Percentiles rank a stretch among this genome's conserved stretches.
These are phyloP conservation scores for Talaromyces nanjingensis DNA, from an alignment of 495 filamentous ascomycete genomes.

Conservation along the genomic window DNA sequence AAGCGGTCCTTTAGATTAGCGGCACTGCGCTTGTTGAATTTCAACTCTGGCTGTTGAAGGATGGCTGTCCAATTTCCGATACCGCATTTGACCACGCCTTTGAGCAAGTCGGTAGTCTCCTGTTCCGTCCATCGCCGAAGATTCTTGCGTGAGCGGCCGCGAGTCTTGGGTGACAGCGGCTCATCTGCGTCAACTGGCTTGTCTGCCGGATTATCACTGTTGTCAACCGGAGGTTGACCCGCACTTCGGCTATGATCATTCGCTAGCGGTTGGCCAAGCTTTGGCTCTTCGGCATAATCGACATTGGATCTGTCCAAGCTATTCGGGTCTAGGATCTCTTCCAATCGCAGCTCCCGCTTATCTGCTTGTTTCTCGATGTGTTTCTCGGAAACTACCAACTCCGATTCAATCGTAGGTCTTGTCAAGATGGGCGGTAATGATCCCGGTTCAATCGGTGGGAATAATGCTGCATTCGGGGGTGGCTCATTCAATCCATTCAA, in stretches of 20 bases:
- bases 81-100: conserved; percentile 73
- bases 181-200: conserved; percentile 17
- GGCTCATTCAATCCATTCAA: conserved; percentile 71
- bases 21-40: conserved; percentile 67
- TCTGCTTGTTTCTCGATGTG: conserved; percentile 25
- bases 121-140: conserved; percentile 71
- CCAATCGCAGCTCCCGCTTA: conserved; percentile 29
- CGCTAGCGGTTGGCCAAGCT: neutral
- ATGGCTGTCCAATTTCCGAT: conserved; percentile 87
- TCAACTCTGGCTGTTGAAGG: conserved; percentile 62
- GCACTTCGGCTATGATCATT: neutral
- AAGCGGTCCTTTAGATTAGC: conserved; percentile 85
- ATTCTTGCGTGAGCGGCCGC: conserved; percentile 40
- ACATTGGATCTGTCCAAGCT: conserved; percentile 14
- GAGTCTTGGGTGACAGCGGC: conserved; percentile 33
- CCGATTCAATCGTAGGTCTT: conserved; percentile 25
- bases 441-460: conserved; percentile 61
- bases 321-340: conserved; percentile 30
- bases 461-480: conserved; percentile 63
- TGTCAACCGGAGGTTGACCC: neutral
- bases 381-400: conserved; percentile 20
- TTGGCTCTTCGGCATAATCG: conserved; percentile 9
- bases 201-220: conserved; percentile 1
- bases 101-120: conserved; percentile 69
- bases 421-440: conserved; percentile 36